Evolutionary conservation across 2,329 filamentous ascomycete genomes (phyloP), one percentile per base, ranked within the genome.

Genomic region (Venturia pyrina): DNA sequence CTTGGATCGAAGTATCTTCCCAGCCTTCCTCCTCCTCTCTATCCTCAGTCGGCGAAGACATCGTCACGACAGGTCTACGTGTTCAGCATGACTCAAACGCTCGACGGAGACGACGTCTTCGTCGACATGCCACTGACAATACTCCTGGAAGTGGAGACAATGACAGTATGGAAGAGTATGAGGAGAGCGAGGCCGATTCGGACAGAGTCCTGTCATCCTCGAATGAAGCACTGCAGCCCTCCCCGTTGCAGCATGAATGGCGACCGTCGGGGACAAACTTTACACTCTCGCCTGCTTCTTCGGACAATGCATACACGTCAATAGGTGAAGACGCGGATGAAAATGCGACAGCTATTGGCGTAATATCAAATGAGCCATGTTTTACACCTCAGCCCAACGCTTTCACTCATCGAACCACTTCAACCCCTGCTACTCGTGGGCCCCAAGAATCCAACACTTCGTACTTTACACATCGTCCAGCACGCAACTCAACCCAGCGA

Each of bases 1-100:
- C 95, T 10, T 99, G 95, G 95, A 87, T 98, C 71, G 93, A 99
- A 76, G 87, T 99, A 68, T 86, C 89, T 60, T 97, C 93, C 4
- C 91, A 95, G 71, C 92, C 93, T 8, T 97, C 93, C 0, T 96
- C 93, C 1, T 96, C 93, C 2, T 97, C 93, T 17, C 81, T 96
- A 15, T 96, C 93, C 24, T 96, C 85, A 24, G 78, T 87, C 65
- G 87, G 89, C 73, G 92, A 96, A 70, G 93, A 97, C 73, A 93
- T 96, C 70, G 89, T 96, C 69, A 96, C 91, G 1, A 95, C 91
- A 5, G 93, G 93, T 34, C 83, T 97, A 53, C 86, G 87, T 64
- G 87, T 97, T 64, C 88, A 89, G 69, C 82, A 83, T 69, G 83
- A 84, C 70, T 82, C 85, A 59, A 85, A 86, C 70, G 77, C 81